Percentiles rank a stretch among this genome's conserved stretches.
Evolutionary conservation across 768 basidiomycete genomes (phyloP).

Genomic region (Gelatoporia subvermispora): DNA sequence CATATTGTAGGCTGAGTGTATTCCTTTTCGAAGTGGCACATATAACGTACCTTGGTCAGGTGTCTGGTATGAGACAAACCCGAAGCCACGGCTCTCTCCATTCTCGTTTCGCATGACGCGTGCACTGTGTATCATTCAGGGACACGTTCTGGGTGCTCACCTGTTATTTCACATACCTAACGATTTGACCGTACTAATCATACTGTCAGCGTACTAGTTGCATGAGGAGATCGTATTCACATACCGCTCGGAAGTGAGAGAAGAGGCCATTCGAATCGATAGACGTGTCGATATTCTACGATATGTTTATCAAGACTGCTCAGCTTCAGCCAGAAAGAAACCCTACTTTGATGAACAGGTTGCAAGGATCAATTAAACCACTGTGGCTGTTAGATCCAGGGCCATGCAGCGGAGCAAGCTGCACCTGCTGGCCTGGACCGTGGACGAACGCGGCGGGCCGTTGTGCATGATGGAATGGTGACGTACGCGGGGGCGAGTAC

Average conservation of each 20-base stretch:
- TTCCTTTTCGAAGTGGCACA: too few relatives aligned
- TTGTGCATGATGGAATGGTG: slow-evolving; percentile 34
- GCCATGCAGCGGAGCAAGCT: slow-evolving; percentile 67
- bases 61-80: slow-evolving; percentile 83
- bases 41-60: slow-evolving; percentile 66
- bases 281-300: slow-evolving; percentile 76
- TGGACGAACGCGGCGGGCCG: slow-evolving; percentile 61
- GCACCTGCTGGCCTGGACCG: slow-evolving; percentile 88
- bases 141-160: neutral
- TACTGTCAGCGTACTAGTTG: slow-evolving; percentile 10
- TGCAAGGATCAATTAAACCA: slow-evolving; percentile 87
- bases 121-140: slow-evolving; percentile 46
- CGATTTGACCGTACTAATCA: slow-evolving; percentile 78
- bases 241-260: slow-evolving; percentile 74
- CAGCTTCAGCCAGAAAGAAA: slow-evolving; percentile 3
- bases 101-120: slow-evolving; percentile 87
- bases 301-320: slow-evolving; percentile 10
- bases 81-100: slow-evolving; percentile 82
- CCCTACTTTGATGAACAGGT: slow-evolving; percentile 80
- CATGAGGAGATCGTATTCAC: slow-evolving; percentile 13
- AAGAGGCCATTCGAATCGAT: slow-evolving; percentile 85
- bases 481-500: slow-evolving; percentile 68
- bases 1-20: neutral
- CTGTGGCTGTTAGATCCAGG: slow-evolving; percentile 82
- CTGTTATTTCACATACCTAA: slow-evolving; percentile 51